Evolutionary conservation across 192 early-diverging fungal genomes (phyloP), one percentile per base, ranked within the genome.

Genomic region (Dissophora globulifera): DNA sequence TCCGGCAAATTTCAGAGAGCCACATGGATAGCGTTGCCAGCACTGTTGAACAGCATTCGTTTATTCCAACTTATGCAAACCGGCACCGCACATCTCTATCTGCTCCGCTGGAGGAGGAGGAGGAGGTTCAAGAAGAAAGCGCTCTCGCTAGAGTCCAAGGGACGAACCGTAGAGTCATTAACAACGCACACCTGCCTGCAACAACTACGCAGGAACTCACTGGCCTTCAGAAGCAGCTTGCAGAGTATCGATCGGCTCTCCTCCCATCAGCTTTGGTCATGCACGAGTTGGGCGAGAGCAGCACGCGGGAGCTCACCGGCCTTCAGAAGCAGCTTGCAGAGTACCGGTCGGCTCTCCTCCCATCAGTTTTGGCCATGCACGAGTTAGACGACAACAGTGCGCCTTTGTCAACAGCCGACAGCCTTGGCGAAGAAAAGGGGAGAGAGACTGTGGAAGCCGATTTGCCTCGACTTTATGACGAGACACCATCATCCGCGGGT

Each of bases 241-340:
- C 72, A 4, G 63, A 76, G 20, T 33, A 76, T 23, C 62, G 53
- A 0, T 65, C 72, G 6, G 63, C 63, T 20, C 42, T 76, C 13
- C 61, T 76, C 15, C 72, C 72, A 17, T 23, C 46, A 10, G 72
- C 61, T 40, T 41, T 76, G 51, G 72, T 64, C 0, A 61, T 76
- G 35, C 63, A 66, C 5, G 58, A 67, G 16, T 17, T 55, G 4
- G 57, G 50, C 26, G 53, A 45, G 13, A n/a, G n/a, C n/a, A n/a
- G n/a, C n/a, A 23, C 42, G 11, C 17, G 45, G 17, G 50, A 48
- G 25, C 43, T 76, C 12, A 76, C 72, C 19, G 72, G 72, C 29
- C 63, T 76, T 13, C 72, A 67, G 19, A 60, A 50, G 26, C 72
- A 76, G 32, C 45, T 76, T 31, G 72, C 72, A 4, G 63, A 76